Percentiles rank a stretch among this genome's conserved stretches.
These are phyloP conservation scores for Globisporangium okanoganense DNA, from an alignment of 352 stramenopile species.

Conservation along the genomic window DNA sequence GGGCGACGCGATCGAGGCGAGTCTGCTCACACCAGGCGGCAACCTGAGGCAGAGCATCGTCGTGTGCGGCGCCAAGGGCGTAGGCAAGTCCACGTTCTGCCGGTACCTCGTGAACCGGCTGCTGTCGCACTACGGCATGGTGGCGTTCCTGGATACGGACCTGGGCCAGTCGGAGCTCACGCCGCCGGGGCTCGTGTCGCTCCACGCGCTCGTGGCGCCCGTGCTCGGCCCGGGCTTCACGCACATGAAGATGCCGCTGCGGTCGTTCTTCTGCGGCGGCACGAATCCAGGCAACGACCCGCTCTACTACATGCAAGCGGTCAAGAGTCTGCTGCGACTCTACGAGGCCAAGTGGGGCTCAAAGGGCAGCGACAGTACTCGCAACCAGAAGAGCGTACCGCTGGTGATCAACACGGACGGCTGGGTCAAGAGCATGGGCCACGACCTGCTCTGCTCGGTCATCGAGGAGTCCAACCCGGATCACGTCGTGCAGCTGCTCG, in stretches of 20 bases:
- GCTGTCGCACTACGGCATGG: conserved; percentile 57
- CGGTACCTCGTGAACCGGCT: conserved; percentile 92
- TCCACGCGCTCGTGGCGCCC: conserved; percentile 86
- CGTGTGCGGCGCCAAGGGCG: conserved; percentile 93
- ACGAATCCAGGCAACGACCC: conserved; percentile 74
- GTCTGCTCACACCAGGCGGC: conserved; percentile 17
- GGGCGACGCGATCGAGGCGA: conserved; percentile 37
- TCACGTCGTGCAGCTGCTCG: conserved; percentile 94
- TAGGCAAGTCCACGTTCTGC: conserved; percentile 96
- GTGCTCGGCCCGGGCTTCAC: conserved; percentile 90
- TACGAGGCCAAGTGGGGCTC: conserved; percentile 54
- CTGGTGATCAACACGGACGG: conserved; percentile 97
- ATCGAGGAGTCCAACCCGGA: conserved; percentile 80
- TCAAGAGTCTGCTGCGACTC: conserved; percentile 64
- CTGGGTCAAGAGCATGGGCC: conserved; percentile 97
- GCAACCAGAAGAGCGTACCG: conserved; percentile 62
- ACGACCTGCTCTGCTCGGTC: conserved; percentile 91
- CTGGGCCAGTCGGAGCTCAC: conserved; percentile 94
- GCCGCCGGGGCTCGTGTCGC: conserved; percentile 89
- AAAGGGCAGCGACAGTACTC: conserved; percentile 5
- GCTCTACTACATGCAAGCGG: conserved; percentile 67
- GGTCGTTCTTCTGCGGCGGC: conserved; percentile 73
- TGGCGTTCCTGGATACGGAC: conserved; percentile 95
- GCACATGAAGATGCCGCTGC: conserved; percentile 81
- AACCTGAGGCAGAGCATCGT: conserved; percentile 59